Percentiles rank a stretch among this genome's conserved stretches.
These are phyloP conservation scores for Lecanosticta acicola DNA, from an alignment of 2,329 filamentous ascomycete species.

Conservation along the genomic window DNA sequence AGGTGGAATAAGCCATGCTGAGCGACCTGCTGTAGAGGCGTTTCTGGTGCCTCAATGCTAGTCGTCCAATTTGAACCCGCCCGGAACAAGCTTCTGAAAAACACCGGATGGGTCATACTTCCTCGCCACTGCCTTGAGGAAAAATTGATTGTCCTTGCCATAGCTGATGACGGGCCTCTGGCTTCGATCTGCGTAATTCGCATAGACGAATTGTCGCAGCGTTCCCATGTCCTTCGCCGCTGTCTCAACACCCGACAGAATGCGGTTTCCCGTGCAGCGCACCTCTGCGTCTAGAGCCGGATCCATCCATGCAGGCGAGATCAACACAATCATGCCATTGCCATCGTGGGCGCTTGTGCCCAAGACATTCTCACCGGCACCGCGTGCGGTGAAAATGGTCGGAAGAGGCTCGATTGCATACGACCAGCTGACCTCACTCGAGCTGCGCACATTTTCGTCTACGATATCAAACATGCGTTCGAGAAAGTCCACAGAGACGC, in stretches of 20 bases:
- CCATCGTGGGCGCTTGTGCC: slow-evolving; percentile 2
- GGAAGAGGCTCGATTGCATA: slow-evolving; percentile 6
- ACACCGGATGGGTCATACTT: slow-evolving; percentile 10
- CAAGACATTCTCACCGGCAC: slow-evolving; percentile 5
- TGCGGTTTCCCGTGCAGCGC: neutral
- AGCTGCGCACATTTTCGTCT: neutral
- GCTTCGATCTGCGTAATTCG: slow-evolving; percentile 34
- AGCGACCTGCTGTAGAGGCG: neutral
- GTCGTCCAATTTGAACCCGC: slow-evolving; percentile 7
- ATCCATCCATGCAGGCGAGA: slow-evolving; percentile 4
- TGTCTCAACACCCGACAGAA: neutral
- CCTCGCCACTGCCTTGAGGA: slow-evolving; percentile 18
- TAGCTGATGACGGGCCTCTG: slow-evolving; percentile 33
- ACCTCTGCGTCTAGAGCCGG: neutral
- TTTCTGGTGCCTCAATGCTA: neutral
- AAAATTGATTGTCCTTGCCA: slow-evolving; percentile 25
- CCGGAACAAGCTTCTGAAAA: slow-evolving; percentile 8
- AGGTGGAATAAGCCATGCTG: neutral
- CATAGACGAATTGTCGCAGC: slow-evolving; percentile 24
- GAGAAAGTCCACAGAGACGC: slow-evolving; percentile 3
- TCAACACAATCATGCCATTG: slow-evolving; percentile 5
- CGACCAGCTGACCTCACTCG: neutral
- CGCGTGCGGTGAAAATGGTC: slow-evolving; percentile 3
- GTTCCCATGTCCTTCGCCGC: neutral
- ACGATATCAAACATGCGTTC: slow-evolving; percentile 4